Conservation (phyloP, 306 rosid species). For the Trichosanthes truncata region DNA sequence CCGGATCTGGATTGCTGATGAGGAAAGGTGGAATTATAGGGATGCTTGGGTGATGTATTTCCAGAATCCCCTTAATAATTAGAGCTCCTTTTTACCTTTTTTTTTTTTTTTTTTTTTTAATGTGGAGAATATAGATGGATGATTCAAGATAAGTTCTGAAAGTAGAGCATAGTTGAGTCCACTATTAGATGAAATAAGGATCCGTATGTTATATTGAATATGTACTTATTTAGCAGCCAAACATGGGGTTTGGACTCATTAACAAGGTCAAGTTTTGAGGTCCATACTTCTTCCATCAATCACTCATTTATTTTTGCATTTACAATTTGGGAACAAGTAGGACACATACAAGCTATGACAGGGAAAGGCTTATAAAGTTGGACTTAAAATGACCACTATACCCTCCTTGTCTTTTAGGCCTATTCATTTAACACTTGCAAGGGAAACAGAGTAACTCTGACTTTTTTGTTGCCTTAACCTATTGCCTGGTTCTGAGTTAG, state of each 20-base stretch:
- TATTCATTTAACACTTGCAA: slow-evolving; percentile 4
- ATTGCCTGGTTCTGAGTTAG: not conserved
- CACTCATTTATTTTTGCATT: slow-evolving; percentile 12
- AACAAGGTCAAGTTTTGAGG: slow-evolving; percentile 4
- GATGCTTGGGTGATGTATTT: not conserved
- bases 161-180: slow-evolving; percentile 5
- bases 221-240: slow-evolving; percentile 9
- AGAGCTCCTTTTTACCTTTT: not conserved
- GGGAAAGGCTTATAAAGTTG: slow-evolving; percentile 10
- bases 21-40: slow-evolving; percentile 4
- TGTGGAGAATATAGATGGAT: slow-evolving; percentile 1
- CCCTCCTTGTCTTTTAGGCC: not conserved
- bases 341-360: slow-evolving; percentile 5
- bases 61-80: not conserved
- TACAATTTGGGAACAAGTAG: slow-evolving; percentile 12
- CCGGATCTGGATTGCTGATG: slow-evolving; percentile 7
- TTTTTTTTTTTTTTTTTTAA: not conserved
- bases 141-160: not conserved
- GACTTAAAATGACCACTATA: not conserved
- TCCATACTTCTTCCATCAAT: slow-evolving; percentile 4
- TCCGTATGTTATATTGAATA: not conserved
- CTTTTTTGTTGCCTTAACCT: slow-evolving; percentile 3
- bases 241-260: not conserved
- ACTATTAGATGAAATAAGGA: slow-evolving; percentile 14
- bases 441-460: not conserved